phyloP scores from a whole-genome alignment of 225 moss, liverwort and hornwort genomes.

The Lunularia cruciata region DNA sequence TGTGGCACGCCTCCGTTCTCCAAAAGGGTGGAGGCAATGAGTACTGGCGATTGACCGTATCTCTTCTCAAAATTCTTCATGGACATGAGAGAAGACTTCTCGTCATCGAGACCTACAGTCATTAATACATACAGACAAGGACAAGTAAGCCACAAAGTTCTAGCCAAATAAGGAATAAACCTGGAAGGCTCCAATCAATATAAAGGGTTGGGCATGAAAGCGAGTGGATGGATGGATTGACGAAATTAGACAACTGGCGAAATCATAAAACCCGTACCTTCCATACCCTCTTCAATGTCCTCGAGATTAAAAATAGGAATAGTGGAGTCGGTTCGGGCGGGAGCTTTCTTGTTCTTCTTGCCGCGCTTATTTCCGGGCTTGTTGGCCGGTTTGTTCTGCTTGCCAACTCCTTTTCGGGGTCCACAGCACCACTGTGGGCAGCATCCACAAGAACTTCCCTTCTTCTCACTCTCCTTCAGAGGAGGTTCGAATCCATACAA shows the following conservation, averaged over 20 bases:
- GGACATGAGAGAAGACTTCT: constrained; percentile 75
- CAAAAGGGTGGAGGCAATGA: constrained; percentile 79
- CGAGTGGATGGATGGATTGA: not conserved
- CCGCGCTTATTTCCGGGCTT: constrained; percentile 47
- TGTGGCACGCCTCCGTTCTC: constrained; percentile 85
- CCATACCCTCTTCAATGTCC: constrained; percentile 85
- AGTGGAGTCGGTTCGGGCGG: constrained; percentile 76
- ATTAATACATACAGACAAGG: not conserved
- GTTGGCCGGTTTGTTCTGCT: constrained; percentile 45
- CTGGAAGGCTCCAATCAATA: no score
- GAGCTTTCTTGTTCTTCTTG: constrained; percentile 65
- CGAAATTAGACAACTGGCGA: not conserved
- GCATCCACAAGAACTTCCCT: constrained; percentile 25
- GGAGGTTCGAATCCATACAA: constrained; percentile 78
- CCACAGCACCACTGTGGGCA: constrained; percentile 71
- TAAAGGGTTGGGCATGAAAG: no score
- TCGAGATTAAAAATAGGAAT: constrained; percentile 89
- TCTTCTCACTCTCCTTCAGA: constrained; percentile 55
- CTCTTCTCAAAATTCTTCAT: constrained; percentile 91
- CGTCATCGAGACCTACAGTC: constrained; percentile 55
- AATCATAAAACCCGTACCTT: constrained; percentile 27
- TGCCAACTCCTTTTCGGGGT: constrained; percentile 66
- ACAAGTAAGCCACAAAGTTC: no score
- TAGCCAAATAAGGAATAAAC: no score
- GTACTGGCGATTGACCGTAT: constrained; percentile 91